phyloP scores from a whole-genome alignment of 2,329 filamentous ascomycete genomes.

The Colletotrichum shisoi region DNA sequence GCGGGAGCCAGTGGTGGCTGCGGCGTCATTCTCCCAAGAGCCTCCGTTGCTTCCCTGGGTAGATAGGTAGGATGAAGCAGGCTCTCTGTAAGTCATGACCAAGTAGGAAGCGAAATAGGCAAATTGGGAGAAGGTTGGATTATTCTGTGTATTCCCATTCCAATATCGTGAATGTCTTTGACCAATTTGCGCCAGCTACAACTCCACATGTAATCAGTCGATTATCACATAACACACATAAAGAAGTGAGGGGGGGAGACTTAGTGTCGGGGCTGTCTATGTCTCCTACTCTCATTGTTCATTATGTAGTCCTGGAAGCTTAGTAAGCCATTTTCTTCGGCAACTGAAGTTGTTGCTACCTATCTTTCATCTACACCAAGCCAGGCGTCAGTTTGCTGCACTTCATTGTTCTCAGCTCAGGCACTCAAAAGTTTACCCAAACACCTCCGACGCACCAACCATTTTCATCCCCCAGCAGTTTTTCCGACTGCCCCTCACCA shows the following conservation, averaged over 20 bases:
- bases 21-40: slow-evolving; percentile 20
- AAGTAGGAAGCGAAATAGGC: not conserved
- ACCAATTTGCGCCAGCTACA: not conserved
- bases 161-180: not conserved
- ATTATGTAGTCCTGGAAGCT: not conserved
- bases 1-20: slow-evolving; percentile 5
- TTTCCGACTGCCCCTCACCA: slow-evolving; percentile 26
- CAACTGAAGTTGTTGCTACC: not conserved
- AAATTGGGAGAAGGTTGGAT: not conserved
- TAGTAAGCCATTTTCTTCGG: slow-evolving; percentile 14
- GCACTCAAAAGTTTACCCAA: not conserved
- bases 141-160: not conserved
- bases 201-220: not conserved
- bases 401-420: not conserved
- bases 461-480: slow-evolving; percentile 11
- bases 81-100: too few species aligned
- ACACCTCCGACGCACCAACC: slow-evolving; percentile 4
- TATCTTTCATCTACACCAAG: not conserved
- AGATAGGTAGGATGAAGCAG: too few species aligned
- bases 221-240: not conserved
- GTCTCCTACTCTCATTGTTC: not conserved
- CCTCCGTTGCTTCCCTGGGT: too few species aligned
- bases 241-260: not conserved
- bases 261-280: not conserved
- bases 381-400: not conserved